Base-by-base conservation (phyloP, 1,284 basidiomycete genomes). In the Crepidotus sp. region DNA sequence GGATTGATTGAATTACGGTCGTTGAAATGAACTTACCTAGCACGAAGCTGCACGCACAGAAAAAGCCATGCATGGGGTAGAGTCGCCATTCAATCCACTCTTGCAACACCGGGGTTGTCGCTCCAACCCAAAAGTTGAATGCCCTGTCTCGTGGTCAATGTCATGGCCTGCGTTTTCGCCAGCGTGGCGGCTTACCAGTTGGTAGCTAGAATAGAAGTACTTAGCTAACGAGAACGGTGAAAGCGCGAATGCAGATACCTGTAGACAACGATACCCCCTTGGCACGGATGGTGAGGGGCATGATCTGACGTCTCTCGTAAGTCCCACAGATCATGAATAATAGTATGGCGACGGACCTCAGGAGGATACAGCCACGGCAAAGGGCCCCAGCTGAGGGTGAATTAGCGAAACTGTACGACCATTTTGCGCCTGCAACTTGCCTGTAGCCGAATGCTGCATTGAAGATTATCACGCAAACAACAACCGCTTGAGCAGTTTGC, bases 61-160 rank as follows among this genome's bases (percentile, higher is more conserved):
- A 95, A 66, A 92, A 92, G 9, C 88, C 92, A 56, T 96, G 92
- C 87, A 98, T 93, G 0, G 90, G 88, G 65, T 98, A 98, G 41
- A 98, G 66, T 40, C 88, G 75, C 94, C 95, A 98, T 25, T 77
- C 76, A 54, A 98, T 97, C 29, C 76, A 65, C 52, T 95, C 90
- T 66, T 97, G 92, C 38, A 98, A 69, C 36, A 83, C 73, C 1
- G 94, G 94, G 0, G 94, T 97, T 32, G 80, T 73, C 61, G 91
- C 86, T 17, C 94, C 94, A 34, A 98, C 91, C 54, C 90, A 61
- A 64, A 82, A 92, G 62, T 92, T 92, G 67, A 92, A 92, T 10
- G 82, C 76, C 89, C 88, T 52, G 26, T 2, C 3, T 13, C 30
- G 17, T 6, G 24, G 33, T 25, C 33, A 34, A 34, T 1, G 25